Base-by-base conservation (phyloP, 1,284 basidiomycete genomes). In the Puccinia hordei region DNA sequence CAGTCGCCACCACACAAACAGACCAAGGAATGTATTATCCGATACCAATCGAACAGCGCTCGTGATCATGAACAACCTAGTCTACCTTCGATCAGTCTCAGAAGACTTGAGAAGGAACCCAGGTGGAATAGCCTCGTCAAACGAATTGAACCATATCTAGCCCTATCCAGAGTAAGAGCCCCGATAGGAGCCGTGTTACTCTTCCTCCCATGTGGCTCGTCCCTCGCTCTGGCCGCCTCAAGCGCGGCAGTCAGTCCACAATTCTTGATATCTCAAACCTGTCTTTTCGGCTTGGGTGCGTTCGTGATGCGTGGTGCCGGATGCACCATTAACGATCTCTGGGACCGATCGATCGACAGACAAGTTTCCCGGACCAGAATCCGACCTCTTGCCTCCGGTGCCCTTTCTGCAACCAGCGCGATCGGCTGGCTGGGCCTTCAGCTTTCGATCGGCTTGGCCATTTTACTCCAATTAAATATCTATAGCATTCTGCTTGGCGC, bases 241-340 rank as follows among this genome's bases (percentile, higher is more conserved):
- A 90, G 92, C 15, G 86, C 90, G 9, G 88, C 91, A 41, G 86
- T 89, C 2, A 91, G 93, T 0, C 87, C 89, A 59, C 88, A 89
- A 6, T 89, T 88, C 0, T 91, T 93, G 12, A 84, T 93, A 80
- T 91, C 89, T 33, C 95, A 94, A 84, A 87, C 93, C 53, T 87
- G 89, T 35, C 88, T 99, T 0, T 99, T 99, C 84, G 95, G 93
- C 0, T 86, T 92, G 3, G 97, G 97, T 0, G 94, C 97, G 0
- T 84, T 98, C 61, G 89, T 99, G 78, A 99, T 99, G 97, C 91
- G 97, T 24, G 95, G 97, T 9, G 97, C 97, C 8, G 97, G 97
- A 6, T 99, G 97, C 85, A 98, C 94, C 0, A 97, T 99, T 84
- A 99, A 99, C 85, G 97, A 99, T 85, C 92, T 99, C 91, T 99